Evolutionary conservation across 192 early-diverging fungal genomes (phyloP).

Genomic region (Coemansia sp.): DNA sequence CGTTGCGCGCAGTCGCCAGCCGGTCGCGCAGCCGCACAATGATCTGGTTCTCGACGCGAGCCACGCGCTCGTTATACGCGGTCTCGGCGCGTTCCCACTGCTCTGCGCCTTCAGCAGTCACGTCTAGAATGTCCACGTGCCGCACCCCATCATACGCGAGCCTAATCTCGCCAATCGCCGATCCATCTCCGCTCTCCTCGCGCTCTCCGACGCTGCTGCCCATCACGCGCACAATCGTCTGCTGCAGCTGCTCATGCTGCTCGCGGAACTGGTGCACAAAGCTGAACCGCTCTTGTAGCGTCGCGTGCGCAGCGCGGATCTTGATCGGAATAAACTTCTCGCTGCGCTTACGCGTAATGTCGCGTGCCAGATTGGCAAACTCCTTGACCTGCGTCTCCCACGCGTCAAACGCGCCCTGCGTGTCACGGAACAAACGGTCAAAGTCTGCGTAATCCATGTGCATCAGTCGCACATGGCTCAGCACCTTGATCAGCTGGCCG

Average conservation of each 20-base stretch:
- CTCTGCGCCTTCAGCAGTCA: slow-evolving; percentile 89
- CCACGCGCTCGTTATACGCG: slow-evolving; percentile 91
- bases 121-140: slow-evolving; percentile 92
- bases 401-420: slow-evolving; percentile 83
- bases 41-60: slow-evolving; percentile 96
- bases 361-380: slow-evolving; percentile 92
- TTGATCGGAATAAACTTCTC: slow-evolving; percentile 98
- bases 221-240: slow-evolving; percentile 95
- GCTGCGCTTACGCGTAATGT: slow-evolving; percentile 85
- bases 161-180: slow-evolving; percentile 86
- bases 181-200: slow-evolving; percentile 59
- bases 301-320: slow-evolving; percentile 85
- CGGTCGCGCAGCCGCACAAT: slow-evolving; percentile 90
- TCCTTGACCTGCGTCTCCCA: slow-evolving; percentile 98
- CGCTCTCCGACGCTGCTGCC: slow-evolving; percentile 52
- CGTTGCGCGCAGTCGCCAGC: slow-evolving; percentile 92
- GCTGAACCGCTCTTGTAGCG: slow-evolving; percentile 89
- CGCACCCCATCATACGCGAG: slow-evolving; percentile 90
- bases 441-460: slow-evolving; percentile 91
- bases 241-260: slow-evolving; percentile 97
- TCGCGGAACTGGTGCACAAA: slow-evolving; percentile 92
- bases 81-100: slow-evolving; percentile 89
- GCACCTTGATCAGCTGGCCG: slow-evolving; percentile 84
- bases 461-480: slow-evolving; percentile 90
- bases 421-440: slow-evolving; percentile 77